Percentiles rank a stretch among this genome's conserved stretches.
Conservation (phyloP, 2,329 filamentous ascomycete genomes). For the Phyllosticta citriasiana region DNA sequence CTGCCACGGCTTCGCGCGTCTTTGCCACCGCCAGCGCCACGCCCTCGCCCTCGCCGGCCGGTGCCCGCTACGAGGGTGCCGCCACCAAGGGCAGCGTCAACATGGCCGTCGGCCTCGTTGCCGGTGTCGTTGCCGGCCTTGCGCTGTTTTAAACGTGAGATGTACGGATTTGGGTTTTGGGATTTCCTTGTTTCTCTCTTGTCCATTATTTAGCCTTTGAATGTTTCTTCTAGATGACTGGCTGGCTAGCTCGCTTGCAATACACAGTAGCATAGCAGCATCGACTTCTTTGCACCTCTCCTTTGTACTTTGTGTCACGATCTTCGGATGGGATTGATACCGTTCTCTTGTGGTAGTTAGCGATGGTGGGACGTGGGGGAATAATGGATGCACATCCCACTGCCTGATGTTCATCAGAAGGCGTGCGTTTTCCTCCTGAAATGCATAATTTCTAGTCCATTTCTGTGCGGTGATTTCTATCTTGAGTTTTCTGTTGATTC, state of each 20-base stretch:
- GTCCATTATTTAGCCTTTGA: not conserved
- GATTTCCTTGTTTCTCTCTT: not conserved
- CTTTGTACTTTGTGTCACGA: not conserved
- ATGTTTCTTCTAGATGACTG: not conserved
- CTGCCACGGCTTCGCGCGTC: not conserved
- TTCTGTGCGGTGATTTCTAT: not conserved
- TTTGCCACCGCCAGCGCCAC: not conserved
- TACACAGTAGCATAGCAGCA: not conserved
- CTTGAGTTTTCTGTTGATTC: no score
- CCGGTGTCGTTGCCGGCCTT: not conserved
- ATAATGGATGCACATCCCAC: not conserved
- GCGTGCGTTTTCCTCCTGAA: not conserved
- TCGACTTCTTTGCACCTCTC: not conserved
- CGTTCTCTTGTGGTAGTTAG: not conserved
- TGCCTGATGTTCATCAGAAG: not conserved
- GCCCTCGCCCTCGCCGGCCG: no score
- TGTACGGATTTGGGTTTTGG: not conserved
- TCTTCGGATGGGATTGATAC: not conserved
- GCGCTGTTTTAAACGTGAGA: not conserved
- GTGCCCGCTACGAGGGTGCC: not conserved
- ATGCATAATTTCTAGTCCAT: not conserved
- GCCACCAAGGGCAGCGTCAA: not conserved
- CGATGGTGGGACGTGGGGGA: not conserved
- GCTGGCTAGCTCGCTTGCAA: not conserved
- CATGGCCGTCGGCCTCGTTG: not conserved